Conservation (phyloP, 768 basidiomycete genomes). For the Leccinum longicurvipes region DNA sequence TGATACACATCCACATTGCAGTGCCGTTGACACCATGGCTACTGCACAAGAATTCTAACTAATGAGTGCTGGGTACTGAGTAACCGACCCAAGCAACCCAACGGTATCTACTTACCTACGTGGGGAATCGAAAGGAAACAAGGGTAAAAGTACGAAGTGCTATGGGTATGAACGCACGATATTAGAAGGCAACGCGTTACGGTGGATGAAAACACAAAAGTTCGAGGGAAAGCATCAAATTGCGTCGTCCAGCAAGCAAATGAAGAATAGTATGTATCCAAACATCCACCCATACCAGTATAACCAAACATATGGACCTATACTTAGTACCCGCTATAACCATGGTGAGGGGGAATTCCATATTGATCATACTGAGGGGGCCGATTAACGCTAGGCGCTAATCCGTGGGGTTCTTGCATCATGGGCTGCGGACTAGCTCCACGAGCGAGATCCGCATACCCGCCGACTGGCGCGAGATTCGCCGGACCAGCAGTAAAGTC, state of each 20-base stretch:
- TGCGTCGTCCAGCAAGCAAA: constrained; percentile 34
- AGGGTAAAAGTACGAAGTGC: background rate
- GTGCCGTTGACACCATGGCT: background rate
- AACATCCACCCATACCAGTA: background rate
- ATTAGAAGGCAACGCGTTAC: constrained; percentile 1
- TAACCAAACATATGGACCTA: background rate
- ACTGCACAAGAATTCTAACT: no score
- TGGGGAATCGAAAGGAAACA: constrained; percentile 1
- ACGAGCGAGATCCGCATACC: constrained; percentile 79
- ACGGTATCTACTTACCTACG: constrained; percentile 1
- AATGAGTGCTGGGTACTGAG: background rate
- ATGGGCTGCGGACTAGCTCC: constrained; percentile 66
- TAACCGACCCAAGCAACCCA: constrained; percentile 9
- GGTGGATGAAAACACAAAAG: background rate
- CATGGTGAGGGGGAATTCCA: constrained; percentile 60
- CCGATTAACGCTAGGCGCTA: constrained; percentile 42
- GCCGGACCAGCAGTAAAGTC: constrained; percentile 69
- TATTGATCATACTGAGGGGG: constrained; percentile 49
- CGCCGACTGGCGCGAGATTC: constrained; percentile 63
- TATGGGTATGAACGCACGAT: constrained; percentile 24
- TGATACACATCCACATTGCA: constrained; percentile 10
- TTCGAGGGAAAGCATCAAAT: background rate
- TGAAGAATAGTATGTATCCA: constrained; percentile 5
- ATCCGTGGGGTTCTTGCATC: constrained; percentile 39
- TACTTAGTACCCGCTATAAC: constrained; percentile 26